phyloP scores from a whole-genome alignment of 108 stramenopile genomes.

The Fistulifera pelliculosa region DNA sequence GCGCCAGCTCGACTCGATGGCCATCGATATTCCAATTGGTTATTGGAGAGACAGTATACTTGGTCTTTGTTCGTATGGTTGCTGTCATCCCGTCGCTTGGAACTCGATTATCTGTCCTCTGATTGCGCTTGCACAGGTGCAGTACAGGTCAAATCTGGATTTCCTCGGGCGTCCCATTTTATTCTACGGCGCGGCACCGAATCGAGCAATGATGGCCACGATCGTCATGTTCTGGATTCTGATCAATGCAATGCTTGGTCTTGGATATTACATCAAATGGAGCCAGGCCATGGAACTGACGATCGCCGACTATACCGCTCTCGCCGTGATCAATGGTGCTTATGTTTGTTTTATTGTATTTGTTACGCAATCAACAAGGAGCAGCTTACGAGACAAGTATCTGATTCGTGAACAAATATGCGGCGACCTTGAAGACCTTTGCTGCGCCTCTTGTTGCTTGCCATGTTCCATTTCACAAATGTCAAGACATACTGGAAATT shows the following conservation, averaged over 20 bases:
- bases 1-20: constrained; percentile 36
- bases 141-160: constrained; percentile 58
- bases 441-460: constrained; percentile 51
- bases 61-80: constrained; percentile 37
- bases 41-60: constrained; percentile 55
- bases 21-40: constrained; percentile 31
- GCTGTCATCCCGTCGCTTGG: constrained; percentile 50
- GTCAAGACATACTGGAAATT: constrained; percentile 72
- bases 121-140: constrained; percentile 60
- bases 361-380: constrained; percentile 43
- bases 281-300: constrained; percentile 20
- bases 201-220: constrained; percentile 42
- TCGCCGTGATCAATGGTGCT: constrained; percentile 34
- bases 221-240: constrained; percentile 51
- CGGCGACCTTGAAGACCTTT: constrained; percentile 36
- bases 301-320: constrained; percentile 26
- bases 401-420: constrained; percentile 43
- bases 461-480: constrained; percentile 66
- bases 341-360: constrained; percentile 41
- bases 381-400: constrained; percentile 48
- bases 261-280: constrained; percentile 32
- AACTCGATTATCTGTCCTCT: constrained; percentile 57
- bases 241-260: constrained; percentile 43
- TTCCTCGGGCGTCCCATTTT: constrained; percentile 41
- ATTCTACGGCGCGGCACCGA: constrained; percentile 28